Conservation (phyloP, 306 rosid genomes). For the Cicer yamashitae region DNA sequence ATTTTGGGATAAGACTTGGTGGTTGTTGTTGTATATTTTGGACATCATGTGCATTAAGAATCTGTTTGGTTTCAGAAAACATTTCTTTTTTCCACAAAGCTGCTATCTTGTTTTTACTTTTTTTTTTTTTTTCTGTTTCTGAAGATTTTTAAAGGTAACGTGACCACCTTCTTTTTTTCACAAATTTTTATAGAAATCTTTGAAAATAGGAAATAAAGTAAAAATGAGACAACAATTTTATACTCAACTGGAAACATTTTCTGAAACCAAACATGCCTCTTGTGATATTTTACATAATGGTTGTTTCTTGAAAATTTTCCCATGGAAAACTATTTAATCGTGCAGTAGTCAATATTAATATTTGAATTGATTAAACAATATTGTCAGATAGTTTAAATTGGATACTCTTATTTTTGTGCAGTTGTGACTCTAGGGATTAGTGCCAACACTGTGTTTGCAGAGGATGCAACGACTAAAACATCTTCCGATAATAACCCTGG, state of each 20-base stretch:
- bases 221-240: too few relatives aligned
- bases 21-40: too few relatives aligned
- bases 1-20: too few relatives aligned
- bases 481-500: slow-evolving; percentile 52
- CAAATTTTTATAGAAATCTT: too few relatives aligned
- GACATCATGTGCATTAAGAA: too few relatives aligned
- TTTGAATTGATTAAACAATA: slow-evolving; percentile 2
- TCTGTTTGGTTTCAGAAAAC: too few relatives aligned
- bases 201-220: too few relatives aligned
- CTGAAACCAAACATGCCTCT: neutral
- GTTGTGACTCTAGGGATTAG: slow-evolving; percentile 68
- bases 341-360: neutral
- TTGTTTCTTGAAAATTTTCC: slow-evolving; percentile 8
- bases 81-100: too few relatives aligned
- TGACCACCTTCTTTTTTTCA: too few relatives aligned
- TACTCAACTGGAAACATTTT: neutral
- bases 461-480: slow-evolving; percentile 55
- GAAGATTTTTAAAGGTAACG: too few relatives aligned
- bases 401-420: slow-evolving; percentile 46
- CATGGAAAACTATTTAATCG: neutral
- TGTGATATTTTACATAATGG: slow-evolving; percentile 9
- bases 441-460: slow-evolving; percentile 71
- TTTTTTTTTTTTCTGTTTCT: too few relatives aligned
- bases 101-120: too few relatives aligned
- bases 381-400: slow-evolving; percentile 36